Base-by-base conservation (phyloP, 2,329 filamentous ascomycete genomes). In the Fusarium robinianum region DNA sequence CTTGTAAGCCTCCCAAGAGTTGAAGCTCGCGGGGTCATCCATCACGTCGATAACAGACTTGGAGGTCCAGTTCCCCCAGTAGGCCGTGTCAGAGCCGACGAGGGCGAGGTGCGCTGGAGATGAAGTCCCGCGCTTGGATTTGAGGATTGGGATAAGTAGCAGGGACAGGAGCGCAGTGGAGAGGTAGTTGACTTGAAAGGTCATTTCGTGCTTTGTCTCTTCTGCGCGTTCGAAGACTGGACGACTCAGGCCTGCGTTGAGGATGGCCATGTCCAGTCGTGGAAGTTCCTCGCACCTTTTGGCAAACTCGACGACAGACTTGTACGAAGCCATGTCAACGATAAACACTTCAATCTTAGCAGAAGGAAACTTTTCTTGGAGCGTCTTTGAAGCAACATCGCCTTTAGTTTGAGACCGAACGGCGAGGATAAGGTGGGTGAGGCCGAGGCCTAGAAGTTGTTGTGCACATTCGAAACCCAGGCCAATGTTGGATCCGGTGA, bases 401-500 rank as follows among this genome's bases (percentile, higher is more conserved):
- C 77, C 77, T 40, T 68, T 74, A 3, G 57, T 27, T 1, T 54
- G 39, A 2, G 66, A 73, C 1, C 77, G 74, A 1, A 77, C 74
- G 4, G 70, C 74, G 6, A 79, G 54, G 45, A 80, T 70, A 7
- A 80, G 53, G 25, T 67, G 68, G 1, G 69, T 69, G 8, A 77
- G 57, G 0, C 63, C 57, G 5, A 72, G 62, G 2, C 56, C 49
- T 1, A 73, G 66, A 23, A 79, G 65, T 37, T 77, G 73, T 0
- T 61, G 60, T 6, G 69, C 64, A 2, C 69, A 63, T 52, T 78
- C 74, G 15, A 74, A 65, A 1, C 78, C 77, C 0, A 81, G 63
- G 0, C 78, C 78, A 1, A 59, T 61, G 44, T 77, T 80, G 18
- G 71, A 63, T 3, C 78, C 78, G 0, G 76, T 79, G 5, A 80